Percentiles rank a stretch among this genome's conserved stretches.
Evolutionary conservation across 2,329 filamentous ascomycete species (phyloP).

Genomic region (Ilyonectria destructans): DNA sequence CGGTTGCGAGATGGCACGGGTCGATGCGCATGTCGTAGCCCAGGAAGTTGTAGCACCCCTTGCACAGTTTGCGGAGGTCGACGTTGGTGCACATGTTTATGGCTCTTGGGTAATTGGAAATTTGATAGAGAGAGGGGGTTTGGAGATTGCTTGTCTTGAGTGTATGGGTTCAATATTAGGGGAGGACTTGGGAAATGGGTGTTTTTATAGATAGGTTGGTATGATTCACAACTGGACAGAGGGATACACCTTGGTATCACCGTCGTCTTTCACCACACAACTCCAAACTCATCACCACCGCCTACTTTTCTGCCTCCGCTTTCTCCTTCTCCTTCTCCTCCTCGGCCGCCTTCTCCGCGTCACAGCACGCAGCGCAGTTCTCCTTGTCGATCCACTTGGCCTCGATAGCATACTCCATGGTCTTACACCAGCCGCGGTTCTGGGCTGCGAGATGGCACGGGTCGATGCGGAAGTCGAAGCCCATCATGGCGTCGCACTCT

Average conservation of each 20-base stretch:
- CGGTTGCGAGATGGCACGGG: slow-evolving; percentile 1
- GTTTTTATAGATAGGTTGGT: too few species aligned
- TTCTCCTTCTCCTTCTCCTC: not conserved
- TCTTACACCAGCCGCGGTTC: not conserved
- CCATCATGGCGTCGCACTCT: slow-evolving; percentile 14
- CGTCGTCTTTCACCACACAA: not conserved
- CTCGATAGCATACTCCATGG: slow-evolving; percentile 7
- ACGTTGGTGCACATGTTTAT: slow-evolving; percentile 17
- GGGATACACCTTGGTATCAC: too few species aligned
- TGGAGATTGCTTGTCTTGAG: not conserved
- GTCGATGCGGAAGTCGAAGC: slow-evolving; percentile 22
- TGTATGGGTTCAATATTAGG: too few species aligned
- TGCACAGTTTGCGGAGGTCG: slow-evolving; percentile 20
- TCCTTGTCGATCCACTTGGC: slow-evolving; percentile 5
- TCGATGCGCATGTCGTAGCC: slow-evolving; percentile 24
- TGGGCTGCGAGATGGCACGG: slow-evolving; percentile 2
- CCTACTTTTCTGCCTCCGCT: not conserved
- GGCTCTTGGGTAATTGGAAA: not conserved
- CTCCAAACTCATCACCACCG: not conserved
- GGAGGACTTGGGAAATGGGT: too few species aligned
- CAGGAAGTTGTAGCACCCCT: slow-evolving; percentile 8
- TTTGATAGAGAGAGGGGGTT: too few species aligned
- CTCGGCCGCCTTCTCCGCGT: not conserved
- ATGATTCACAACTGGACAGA: too few species aligned
- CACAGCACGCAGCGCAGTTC: slow-evolving; percentile 17